A percentile compares a stretch with the other conserved stretches of the same genome.
Evolutionary conservation across 2,329 filamentous ascomycete species (phyloP).

Genomic region (Grosmannia clavigera): DNA sequence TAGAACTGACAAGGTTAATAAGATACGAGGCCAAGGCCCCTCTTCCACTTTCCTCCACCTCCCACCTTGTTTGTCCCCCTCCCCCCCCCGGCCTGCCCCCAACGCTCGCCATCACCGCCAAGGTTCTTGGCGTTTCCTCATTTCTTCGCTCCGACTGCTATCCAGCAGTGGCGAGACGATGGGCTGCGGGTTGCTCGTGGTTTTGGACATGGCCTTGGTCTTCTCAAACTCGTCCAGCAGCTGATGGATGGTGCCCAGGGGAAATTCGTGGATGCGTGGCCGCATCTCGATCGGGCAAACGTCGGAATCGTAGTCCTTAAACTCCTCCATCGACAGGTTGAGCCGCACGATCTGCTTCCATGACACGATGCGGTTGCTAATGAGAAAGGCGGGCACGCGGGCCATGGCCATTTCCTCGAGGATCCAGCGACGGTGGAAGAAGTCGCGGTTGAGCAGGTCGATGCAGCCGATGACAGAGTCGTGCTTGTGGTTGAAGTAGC

Average conservation of each 20-base stretch:
- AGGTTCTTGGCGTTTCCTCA: too few species aligned
- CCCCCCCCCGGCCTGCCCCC: too few species aligned
- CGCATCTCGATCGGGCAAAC: neutral
- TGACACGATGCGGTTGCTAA: neutral
- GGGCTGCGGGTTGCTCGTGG: too few species aligned
- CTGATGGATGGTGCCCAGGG: neutral
- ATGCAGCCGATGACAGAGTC: neutral
- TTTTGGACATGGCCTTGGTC: neutral
- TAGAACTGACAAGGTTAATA: too few species aligned
- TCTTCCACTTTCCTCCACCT: too few species aligned
- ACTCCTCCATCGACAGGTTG: constrained; percentile 1
- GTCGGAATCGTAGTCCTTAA: neutral
- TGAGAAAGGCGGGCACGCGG: neutral
- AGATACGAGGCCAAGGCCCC: too few species aligned
- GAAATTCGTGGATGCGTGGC: neutral
- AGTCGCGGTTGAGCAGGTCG: neutral
- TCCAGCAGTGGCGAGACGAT: too few species aligned
- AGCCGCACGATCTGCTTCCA: constrained; percentile 1
- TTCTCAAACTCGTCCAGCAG: neutral
- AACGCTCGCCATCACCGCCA: too few species aligned
- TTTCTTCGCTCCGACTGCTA: too few species aligned
- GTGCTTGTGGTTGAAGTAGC: neutral
- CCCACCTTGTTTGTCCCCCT: too few species aligned
- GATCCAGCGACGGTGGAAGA: neutral
- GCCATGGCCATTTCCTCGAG: constrained; percentile 3